Base-by-base conservation (phyloP, 371 early-diverging fungal species). In the Zancudomyces culisetae region DNA sequence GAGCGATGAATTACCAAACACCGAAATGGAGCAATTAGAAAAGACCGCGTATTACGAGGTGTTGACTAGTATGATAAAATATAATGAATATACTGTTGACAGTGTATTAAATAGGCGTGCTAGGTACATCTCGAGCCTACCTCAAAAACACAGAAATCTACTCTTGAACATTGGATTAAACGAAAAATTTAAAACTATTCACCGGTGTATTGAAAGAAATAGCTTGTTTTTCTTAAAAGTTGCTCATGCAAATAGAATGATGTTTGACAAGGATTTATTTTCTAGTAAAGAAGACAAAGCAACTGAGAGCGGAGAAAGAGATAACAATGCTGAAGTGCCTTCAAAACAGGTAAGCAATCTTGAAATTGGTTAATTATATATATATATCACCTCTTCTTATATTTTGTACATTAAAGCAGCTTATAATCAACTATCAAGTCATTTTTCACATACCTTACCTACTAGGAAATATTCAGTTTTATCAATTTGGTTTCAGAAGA, bases 31-130 rank as follows among this genome's bases (percentile, higher is more conserved):
- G 1, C 43, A 52, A 2, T 52, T 56, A 1, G 65, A 64, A 45
- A 43, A 53, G 23, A 42, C 43, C 19, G 62, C 65, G 39, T 30
- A 61, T 19, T 28, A 47, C 39, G 61, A 79, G 42, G 79, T 84
- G 15, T 58, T 85, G 48, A 71, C 75, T 27, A 80, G 85, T 0
- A 83, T 83, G 55, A 64, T 75, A 39, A 70, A 73, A 45, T 90
- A 90, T 68, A 76, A 74, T 54, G 55, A 68, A 13, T 77, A 78
- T 56, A 66, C 80, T 0, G 69, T 83, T 21, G 72, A 75, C 24
- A 51, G 40, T 15, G 67, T 73, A 13, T 78, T 81, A 58, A 77
- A 83, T 49, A 78, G 82, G 42, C 74, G 84, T 35, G 69, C 84
- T 53, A 74, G 72, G 26, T 80, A 85, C 60, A 81, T 74, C 55